Conservation (phyloP, 2,329 filamentous ascomycete species). For the Xylariales sp. region DNA sequence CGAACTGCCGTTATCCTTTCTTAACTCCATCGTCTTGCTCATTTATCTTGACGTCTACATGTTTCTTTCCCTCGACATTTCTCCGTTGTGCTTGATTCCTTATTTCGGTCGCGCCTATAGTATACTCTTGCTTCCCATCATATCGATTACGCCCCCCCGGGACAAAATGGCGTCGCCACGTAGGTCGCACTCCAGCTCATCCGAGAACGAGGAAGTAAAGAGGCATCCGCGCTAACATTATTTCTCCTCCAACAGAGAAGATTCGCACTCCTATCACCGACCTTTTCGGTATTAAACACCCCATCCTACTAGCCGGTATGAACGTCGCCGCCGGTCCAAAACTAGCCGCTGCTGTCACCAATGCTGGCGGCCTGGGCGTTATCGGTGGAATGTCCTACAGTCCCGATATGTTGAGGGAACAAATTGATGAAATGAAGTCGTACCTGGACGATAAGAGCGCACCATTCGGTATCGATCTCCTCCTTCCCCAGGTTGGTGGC, state of each 20-base stretch:
- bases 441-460: constrained; percentile 90
- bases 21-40: constrained; percentile 18
- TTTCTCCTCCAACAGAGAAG: constrained; percentile 69
- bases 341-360: constrained; percentile 95
- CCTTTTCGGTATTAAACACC: constrained; percentile 98
- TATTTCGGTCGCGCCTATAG: neutral
- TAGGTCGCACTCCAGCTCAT: constrained; percentile 38
- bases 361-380: constrained; percentile 95
- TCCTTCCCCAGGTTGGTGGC: constrained; percentile 94
- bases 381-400: constrained; percentile 97
- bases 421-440: constrained; percentile 93
- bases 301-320: constrained; percentile 96
- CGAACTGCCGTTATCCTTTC: constrained; percentile 24
- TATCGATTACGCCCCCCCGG: constrained; percentile 2
- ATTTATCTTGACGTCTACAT: constrained; percentile 4
- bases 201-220: constrained; percentile 18
- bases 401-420: constrained; percentile 95
- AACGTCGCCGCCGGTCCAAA: constrained; percentile 97
- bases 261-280: constrained; percentile 93
- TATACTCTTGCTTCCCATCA: neutral
- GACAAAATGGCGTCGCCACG: constrained; percentile 52
- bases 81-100: neutral
- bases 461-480: constrained; percentile 92
- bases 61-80: neutral
- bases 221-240: constrained; percentile 36